phyloP scores from a whole-genome alignment of 805 yeast species.

The Isabelozyma rhagii region DNA sequence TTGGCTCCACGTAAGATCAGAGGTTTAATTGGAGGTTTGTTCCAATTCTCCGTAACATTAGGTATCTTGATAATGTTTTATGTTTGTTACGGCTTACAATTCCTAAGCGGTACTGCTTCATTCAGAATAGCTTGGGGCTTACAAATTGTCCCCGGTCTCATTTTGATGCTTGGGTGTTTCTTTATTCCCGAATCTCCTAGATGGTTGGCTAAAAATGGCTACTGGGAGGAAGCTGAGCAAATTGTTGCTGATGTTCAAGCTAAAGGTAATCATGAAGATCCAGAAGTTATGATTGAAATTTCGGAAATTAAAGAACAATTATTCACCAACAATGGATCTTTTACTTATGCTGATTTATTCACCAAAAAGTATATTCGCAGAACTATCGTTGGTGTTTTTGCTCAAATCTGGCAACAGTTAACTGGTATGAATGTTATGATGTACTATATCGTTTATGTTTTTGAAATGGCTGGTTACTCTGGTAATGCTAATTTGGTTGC shows the following conservation, averaged over 20 bases:
- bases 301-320: constrained; percentile 59
- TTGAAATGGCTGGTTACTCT: constrained; percentile 60
- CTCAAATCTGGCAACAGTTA: constrained; percentile 62
- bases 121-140: constrained; percentile 41
- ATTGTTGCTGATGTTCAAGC: constrained; percentile 42
- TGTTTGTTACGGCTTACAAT: constrained; percentile 51
- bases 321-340: constrained; percentile 46
- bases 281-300: constrained; percentile 51
- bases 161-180: constrained; percentile 33
- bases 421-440: constrained; percentile 68
- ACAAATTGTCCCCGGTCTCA: constrained; percentile 36
- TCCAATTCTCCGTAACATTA: constrained; percentile 56
- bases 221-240: constrained; percentile 41
- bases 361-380: constrained; percentile 45
- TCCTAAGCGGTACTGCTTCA: constrained; percentile 33
- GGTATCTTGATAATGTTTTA: constrained; percentile 59
- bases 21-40: constrained; percentile 54
- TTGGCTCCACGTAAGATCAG: constrained; percentile 53
- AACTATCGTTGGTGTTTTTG: constrained; percentile 49
- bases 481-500: constrained; percentile 52
- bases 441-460: constrained; percentile 65
- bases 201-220: constrained; percentile 45
- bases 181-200: constrained; percentile 48
- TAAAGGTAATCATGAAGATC: constrained; percentile 39
- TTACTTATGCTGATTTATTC: constrained; percentile 51